These are phyloP conservation scores for Irpex sp. DNA, from an alignment of 1,284 basidiomycete species.

Conservation along the genomic window DNA sequence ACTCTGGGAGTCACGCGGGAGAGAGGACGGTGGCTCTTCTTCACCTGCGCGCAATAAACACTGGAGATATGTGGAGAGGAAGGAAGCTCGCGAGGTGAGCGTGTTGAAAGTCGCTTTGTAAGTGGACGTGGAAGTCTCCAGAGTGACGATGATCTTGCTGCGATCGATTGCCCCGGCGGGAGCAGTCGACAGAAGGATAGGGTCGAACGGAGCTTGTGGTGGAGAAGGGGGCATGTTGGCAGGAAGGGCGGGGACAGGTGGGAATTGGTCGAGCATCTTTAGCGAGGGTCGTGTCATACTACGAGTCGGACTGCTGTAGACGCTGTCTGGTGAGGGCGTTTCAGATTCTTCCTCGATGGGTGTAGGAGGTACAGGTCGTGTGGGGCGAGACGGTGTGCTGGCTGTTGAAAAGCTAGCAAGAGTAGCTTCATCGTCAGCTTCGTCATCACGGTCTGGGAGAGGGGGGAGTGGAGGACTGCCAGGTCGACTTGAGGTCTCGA, in stretches of 20 bases:
- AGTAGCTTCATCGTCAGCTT: conserved; percentile 18
- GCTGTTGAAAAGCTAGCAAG: conserved; percentile 15
- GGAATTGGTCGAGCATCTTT: conserved; percentile 38
- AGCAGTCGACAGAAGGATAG: conserved; percentile 61
- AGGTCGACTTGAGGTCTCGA: conserved; percentile 14
- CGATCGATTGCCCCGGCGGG: conserved; percentile 46
- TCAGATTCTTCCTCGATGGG: conserved; percentile 17
- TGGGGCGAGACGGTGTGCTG: conserved; percentile 32
- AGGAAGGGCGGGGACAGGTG: conserved; percentile 35
- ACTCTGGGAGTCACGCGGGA: conserved; percentile 26
- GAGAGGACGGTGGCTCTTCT: conserved; percentile 41
- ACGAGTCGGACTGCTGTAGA: conserved; percentile 10
- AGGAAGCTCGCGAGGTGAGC: conserved; percentile 61
- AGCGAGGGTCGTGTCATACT: conserved; percentile 37
- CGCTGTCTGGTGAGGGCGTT: conserved; percentile 3
- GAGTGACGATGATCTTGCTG: conserved; percentile 58
- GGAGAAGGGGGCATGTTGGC: conserved; percentile 28
- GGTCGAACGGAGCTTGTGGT: conserved; percentile 52
- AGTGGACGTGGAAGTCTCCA: conserved; percentile 67
- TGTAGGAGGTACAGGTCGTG: conserved; percentile 33
- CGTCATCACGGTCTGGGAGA: conserved; percentile 32
- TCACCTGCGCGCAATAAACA: conserved; percentile 40
- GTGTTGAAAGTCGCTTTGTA: conserved; percentile 64
- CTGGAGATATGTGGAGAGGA: conserved; percentile 54
- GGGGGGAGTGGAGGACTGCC: conserved; percentile 57